Evolutionary conservation across 352 stramenopile genomes (phyloP).

Genomic region (Globisporangium spiculum): DNA sequence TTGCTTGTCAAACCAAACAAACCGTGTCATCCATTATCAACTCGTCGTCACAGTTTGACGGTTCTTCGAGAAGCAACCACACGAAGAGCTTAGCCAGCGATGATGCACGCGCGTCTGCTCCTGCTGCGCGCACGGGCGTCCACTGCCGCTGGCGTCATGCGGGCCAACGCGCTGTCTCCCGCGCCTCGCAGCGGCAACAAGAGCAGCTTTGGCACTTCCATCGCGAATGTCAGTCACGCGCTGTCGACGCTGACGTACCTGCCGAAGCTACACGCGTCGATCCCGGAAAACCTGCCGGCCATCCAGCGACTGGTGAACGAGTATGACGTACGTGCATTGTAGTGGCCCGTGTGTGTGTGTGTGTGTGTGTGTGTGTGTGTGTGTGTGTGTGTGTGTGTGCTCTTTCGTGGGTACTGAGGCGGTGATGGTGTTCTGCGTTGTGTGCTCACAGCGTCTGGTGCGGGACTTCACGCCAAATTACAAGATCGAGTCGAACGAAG

Average conservation of each 20-base stretch:
- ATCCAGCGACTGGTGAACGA: conserved; percentile 44
- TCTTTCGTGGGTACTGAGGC: not conserved
- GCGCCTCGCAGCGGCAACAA: not conserved
- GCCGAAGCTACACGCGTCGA: conserved; percentile 44
- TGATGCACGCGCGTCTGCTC: not conserved
- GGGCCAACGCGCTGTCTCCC: not conserved
- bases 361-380: no score
- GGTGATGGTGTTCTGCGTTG: not conserved
- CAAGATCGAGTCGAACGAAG: conserved; percentile 44
- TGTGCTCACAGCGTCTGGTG: conserved; percentile 32
- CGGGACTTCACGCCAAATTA: conserved; percentile 40
- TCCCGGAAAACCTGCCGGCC: conserved; percentile 34
- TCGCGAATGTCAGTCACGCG: conserved; percentile 3
- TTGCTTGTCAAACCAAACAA: not conserved
- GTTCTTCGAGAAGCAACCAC: not conserved
- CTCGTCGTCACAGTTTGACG: not conserved
- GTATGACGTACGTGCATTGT: conserved; percentile 35
- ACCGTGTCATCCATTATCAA: not conserved
- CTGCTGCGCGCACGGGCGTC: not conserved
- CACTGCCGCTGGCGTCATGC: not conserved
- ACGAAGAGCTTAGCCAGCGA: not conserved
- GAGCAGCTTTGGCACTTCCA: not conserved
- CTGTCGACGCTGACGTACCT: conserved; percentile 47
- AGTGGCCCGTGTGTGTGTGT: not conserved
- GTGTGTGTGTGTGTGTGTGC: no score